Base-by-base conservation (phyloP, 2,329 filamentous ascomycete genomes). In the Trichoderma koningiopsis region DNA sequence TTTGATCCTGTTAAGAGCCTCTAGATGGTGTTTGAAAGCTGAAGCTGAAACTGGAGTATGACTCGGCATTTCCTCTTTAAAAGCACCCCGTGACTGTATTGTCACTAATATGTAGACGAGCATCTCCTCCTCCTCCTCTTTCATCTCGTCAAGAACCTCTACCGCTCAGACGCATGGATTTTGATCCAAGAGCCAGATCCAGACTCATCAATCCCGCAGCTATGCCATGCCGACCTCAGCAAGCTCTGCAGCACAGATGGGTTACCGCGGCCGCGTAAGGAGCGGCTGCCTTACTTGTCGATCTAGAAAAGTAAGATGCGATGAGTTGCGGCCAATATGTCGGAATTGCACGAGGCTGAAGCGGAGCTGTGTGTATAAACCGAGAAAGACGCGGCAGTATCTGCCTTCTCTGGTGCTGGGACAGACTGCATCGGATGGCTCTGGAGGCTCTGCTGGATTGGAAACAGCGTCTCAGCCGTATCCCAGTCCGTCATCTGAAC, bases 221-320 rank as follows among this genome's bases (percentile, higher is more conserved):
- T n/a, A 63, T 63, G n/a, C 29, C 33, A 63, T 63, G 43, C 60
- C 53, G 53, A 6, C 37, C 24, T 24, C 64, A 13, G 49, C 10
- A 8, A n/a, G 16, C 55, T 37, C 49, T 31, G 55, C 27, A 35
- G 37, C 7, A 27, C 64, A 68, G 35, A 40, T n/a, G 31, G 33
- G 59, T 19, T 74, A 74, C 11, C 73, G 72, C 14, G 73, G 73
- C 43, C 70, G 73, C 16, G 73, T 74, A 24, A 68, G 72, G 8
- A 74, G 68, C 47, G 73, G 72, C 13, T 74, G 72, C 53, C 70
- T 73, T 4, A 73, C 72, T 8, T 74, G 73, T 60, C 72, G 73
- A 53, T 70, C 72, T 40, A 67, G 72, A 14, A 73, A 73, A 64
- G 71, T 73, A 6, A 70, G 70, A 64, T 73, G 72, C 43, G 72